Base-by-base conservation (phyloP, 352 stramenopile species). In the Stephanocyclus meneghinianus region DNA sequence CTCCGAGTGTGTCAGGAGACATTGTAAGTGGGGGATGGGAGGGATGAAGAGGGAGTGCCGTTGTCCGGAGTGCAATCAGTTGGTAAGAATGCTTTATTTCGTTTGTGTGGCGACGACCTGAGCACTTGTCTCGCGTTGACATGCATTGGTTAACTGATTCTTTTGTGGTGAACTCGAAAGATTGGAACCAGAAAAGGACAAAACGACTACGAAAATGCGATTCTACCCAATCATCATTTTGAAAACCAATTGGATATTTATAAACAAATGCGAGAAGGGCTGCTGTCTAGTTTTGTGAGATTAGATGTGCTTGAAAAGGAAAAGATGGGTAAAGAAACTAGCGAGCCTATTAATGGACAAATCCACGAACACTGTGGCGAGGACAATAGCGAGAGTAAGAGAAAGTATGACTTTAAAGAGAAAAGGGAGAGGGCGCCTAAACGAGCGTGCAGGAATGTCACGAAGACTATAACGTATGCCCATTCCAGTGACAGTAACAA, bases 211-310 rank as follows among this genome's bases (percentile, higher is more conserved):
- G 74, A 81, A 11, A 72, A 66, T 18, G 35, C n/a, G 0, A 76
- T 81, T 35, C 18, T 76, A n/a, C 48, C 65, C 0, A 71, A 76
- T 60, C 51, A 64, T 29, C 29, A 64, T 16, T 53, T 81, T 18
- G 74, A 74, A 44, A 47, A 57, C 21, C n/a, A 53, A 56, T 44
- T 81, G 6, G 61, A 72, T 61, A 53, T 63, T 18, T 81, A 76
- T 48, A 57, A 35, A 55, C 15, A 56, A 44, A 59, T 67, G n/a
- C 68, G 74, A 53, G 57, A 62, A 26, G n/a, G 18, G 6, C 47
- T 81, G 32, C 64, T 66, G 16, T 21, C 35, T 10, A 64, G 40
- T 69, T 53, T 81, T 30, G 68, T 74, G 4, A 15, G 50, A 48
- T 67, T 76, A 60, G 66, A 72, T 55, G n/a, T 69, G 32, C 50